Percentiles rank a stretch among this genome's conserved stretches.
Evolutionary conservation across 192 early-diverging fungal species (phyloP).

Genomic region (Chytriomyces sp.): DNA sequence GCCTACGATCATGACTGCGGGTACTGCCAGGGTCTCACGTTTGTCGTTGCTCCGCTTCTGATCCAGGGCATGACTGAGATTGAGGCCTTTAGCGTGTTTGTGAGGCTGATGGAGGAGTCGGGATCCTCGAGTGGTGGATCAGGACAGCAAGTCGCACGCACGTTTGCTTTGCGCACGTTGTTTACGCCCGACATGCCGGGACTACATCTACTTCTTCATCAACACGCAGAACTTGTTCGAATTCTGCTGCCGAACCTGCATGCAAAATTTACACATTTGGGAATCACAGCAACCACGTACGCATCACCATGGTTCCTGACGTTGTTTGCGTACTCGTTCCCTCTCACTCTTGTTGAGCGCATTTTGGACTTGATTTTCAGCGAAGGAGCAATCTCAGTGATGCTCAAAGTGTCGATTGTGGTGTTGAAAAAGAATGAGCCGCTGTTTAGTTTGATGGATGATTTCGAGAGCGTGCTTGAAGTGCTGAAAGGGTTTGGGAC

Average conservation of each 20-base stretch:
- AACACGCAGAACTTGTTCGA: slow-evolving; percentile 80
- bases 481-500: slow-evolving; percentile 68
- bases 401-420: slow-evolving; percentile 82
- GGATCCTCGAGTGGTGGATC: background rate
- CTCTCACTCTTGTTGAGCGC: slow-evolving; percentile 82
- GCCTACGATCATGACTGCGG: slow-evolving; percentile 89
- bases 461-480: slow-evolving; percentile 83
- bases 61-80: slow-evolving; percentile 75
- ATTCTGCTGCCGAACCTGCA: slow-evolving; percentile 81
- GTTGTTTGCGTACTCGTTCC: slow-evolving; percentile 91
- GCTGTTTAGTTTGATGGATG: slow-evolving; percentile 48
- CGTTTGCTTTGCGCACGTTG: slow-evolving; percentile 83
- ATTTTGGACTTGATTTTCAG: slow-evolving; percentile 92
- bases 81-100: slow-evolving; percentile 89
- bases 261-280: slow-evolving; percentile 75
- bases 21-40: slow-evolving; percentile 94
- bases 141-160: slow-evolving; percentile 9
- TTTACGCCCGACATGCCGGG: slow-evolving; percentile 87
- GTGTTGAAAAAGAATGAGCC: slow-evolving; percentile 82
- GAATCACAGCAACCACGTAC: slow-evolving; percentile 88
- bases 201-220: slow-evolving; percentile 82
- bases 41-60: slow-evolving; percentile 86
- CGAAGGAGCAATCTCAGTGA: slow-evolving; percentile 69
- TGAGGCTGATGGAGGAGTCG: slow-evolving; percentile 78
- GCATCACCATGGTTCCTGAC: slow-evolving; percentile 98